A percentile compares a stretch with the other conserved stretches of the same genome.
Evolutionary conservation across 2,329 filamentous ascomycete species (phyloP).

Genomic region (Colletotrichum acutatum): DNA sequence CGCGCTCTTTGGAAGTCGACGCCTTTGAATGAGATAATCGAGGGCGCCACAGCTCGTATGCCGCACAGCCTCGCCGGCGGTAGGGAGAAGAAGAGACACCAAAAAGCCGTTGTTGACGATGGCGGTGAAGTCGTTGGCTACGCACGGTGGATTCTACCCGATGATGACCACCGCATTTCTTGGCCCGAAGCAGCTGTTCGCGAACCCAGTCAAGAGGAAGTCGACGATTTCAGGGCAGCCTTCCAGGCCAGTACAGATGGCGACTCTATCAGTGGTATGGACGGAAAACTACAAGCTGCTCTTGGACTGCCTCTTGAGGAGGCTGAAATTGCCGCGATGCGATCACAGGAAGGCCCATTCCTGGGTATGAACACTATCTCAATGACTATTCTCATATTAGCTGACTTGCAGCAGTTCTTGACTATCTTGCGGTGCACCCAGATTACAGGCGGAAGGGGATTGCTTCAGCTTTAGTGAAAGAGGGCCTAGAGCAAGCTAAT

Average conservation of each 20-base stretch:
- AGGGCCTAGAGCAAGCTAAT: background rate
- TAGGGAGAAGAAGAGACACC: background rate
- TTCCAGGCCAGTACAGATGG: background rate
- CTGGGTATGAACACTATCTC: background rate
- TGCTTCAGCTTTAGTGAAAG: background rate
- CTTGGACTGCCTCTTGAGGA: background rate
- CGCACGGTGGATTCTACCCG: slow-evolving; percentile 10
- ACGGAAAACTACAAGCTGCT: background rate
- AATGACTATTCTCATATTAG: background rate
- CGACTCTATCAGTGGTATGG: background rate
- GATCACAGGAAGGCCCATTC: background rate
- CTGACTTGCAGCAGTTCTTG: background rate
- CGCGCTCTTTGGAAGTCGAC: slow-evolving; percentile 9
- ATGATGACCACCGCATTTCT: background rate
- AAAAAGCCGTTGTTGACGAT: background rate
- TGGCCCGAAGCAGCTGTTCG: slow-evolving; percentile 4
- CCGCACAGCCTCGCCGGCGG: background rate
- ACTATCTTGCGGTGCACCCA: background rate
- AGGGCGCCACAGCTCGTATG: slow-evolving; percentile 10
- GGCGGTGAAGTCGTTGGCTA: slow-evolving; percentile 6
- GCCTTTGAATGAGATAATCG: slow-evolving; percentile 4
- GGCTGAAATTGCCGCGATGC: background rate
- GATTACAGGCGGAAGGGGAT: background rate
- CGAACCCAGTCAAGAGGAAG: background rate
- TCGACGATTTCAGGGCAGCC: background rate